Evolutionary conservation across 495 filamentous ascomycete genomes (phyloP).

Genomic region (Talaromyces stipitatus): DNA sequence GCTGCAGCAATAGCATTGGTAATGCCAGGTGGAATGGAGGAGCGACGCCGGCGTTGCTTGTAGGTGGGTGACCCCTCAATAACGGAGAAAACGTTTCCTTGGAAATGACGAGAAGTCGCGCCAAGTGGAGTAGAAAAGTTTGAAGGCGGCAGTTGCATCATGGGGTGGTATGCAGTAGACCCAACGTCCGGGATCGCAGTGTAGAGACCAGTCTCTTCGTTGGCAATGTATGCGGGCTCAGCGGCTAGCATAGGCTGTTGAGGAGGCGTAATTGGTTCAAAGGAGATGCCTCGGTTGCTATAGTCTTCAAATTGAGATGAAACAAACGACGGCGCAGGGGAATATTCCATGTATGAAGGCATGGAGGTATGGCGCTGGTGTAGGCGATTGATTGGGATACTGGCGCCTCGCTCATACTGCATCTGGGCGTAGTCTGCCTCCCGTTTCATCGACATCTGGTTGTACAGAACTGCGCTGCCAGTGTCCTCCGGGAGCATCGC

Average conservation of each 20-base stretch:
- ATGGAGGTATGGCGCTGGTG: slow-evolving; percentile 93
- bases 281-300: slow-evolving; percentile 92
- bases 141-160: slow-evolving; percentile 87
- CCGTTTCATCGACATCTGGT: slow-evolving; percentile 64
- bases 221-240: slow-evolving; percentile 94
- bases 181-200: slow-evolving; percentile 84
- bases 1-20: slow-evolving; percentile 53
- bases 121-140: slow-evolving; percentile 75
- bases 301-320: slow-evolving; percentile 97
- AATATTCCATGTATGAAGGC: slow-evolving; percentile 97
- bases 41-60: slow-evolving; percentile 90
- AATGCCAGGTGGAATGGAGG: slow-evolving; percentile 75
- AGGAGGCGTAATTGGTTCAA: slow-evolving; percentile 91
- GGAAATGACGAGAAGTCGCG: slow-evolving; percentile 57
- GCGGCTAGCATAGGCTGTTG: slow-evolving; percentile 74
- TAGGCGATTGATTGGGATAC: slow-evolving; percentile 65
- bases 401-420: slow-evolving; percentile 84
- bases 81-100: slow-evolving; percentile 83
- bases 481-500: slow-evolving; percentile 74
- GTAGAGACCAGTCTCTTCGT: slow-evolving; percentile 94
- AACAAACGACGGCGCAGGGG: slow-evolving; percentile 92
- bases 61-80: slow-evolving; percentile 98
- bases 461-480: slow-evolving; percentile 67
- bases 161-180: slow-evolving; percentile 54
- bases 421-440: slow-evolving; percentile 69